Evolutionary conservation across 129 eudicot species (phyloP).

Genomic region (Artemisia annua): DNA sequence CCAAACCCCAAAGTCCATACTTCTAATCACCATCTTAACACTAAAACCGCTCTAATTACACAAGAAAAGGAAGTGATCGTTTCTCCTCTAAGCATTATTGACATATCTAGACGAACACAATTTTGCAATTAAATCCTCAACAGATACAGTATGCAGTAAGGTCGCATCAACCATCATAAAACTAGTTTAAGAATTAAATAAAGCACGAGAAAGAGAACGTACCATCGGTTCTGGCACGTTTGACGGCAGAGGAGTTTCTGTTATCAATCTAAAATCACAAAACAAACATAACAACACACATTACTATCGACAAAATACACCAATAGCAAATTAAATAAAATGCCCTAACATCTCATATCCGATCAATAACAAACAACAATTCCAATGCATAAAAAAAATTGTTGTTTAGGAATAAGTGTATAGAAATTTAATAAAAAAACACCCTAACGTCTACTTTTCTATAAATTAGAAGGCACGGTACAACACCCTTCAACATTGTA

Average conservation of each 20-base stretch:
- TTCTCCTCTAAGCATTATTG: conserved; percentile 2
- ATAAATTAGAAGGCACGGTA: too few species aligned
- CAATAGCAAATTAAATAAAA: neutral
- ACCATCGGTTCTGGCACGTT: conserved; percentile 97
- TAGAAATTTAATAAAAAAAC: too few species aligned
- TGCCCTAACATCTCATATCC: conserved; percentile 19
- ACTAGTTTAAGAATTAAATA: neutral
- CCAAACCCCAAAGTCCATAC: neutral
- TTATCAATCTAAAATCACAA: conserved; percentile 57
- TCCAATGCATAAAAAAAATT: neutral
- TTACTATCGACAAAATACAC: neutral
- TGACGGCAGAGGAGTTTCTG: conserved; percentile 78
- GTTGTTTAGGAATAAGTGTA: too few species aligned
- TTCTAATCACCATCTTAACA: conserved; percentile 17
- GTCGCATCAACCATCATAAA: neutral
- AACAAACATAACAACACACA: neutral
- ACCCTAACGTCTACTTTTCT: too few species aligned
- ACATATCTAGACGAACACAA: conserved; percentile 12
- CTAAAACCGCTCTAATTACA: neutral
- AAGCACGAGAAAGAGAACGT: conserved; percentile 15
- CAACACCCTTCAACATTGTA: too few species aligned
- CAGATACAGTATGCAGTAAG: neutral
- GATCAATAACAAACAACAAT: conserved; percentile 3
- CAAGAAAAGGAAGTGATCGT: neutral
- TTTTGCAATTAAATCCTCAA: conserved; percentile 1